Percentiles rank a stretch among this genome's conserved stretches.
These are phyloP conservation scores for Xylaria curta DNA, from an alignment of 495 filamentous ascomycete genomes.

Conservation along the genomic window DNA sequence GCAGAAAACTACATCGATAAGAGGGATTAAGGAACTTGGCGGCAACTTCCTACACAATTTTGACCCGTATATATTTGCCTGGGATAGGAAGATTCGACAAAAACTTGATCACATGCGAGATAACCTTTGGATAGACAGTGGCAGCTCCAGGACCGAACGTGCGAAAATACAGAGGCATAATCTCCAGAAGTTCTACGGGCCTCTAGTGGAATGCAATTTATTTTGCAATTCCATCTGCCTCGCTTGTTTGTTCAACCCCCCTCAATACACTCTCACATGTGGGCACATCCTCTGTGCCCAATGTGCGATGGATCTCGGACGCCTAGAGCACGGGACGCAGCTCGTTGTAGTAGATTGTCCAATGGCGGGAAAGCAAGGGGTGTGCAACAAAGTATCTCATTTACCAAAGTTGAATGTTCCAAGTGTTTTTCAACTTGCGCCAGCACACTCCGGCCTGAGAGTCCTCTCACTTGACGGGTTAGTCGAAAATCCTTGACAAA, in stretches of 20 bases:
- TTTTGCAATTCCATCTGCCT: background rate
- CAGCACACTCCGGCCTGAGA: background rate
- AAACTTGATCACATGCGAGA: background rate
- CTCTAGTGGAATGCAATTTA: background rate
- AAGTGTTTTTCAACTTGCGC: background rate
- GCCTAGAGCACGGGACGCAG: background rate
- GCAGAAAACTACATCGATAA: background rate
- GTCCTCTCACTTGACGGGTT: background rate
- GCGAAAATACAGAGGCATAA: background rate
- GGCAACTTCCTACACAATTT: background rate
- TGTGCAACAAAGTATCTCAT: background rate
- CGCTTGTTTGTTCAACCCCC: background rate
- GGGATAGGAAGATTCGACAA: background rate
- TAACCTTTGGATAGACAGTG: background rate
- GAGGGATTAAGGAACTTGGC: background rate
- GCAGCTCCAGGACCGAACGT: background rate
- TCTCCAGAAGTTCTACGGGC: background rate
- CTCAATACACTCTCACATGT: background rate
- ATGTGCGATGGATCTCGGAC: background rate
- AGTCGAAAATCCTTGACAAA: background rate
- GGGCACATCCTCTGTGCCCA: background rate
- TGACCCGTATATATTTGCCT: background rate
- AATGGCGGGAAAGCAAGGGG: background rate
- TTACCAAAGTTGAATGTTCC: background rate
- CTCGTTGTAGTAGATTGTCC: background rate